A percentile compares a stretch with the other conserved stretches of the same genome.
Conservation (phyloP, 1,139 yeast species). For the Scheffersomyces parashehatae region DNA sequence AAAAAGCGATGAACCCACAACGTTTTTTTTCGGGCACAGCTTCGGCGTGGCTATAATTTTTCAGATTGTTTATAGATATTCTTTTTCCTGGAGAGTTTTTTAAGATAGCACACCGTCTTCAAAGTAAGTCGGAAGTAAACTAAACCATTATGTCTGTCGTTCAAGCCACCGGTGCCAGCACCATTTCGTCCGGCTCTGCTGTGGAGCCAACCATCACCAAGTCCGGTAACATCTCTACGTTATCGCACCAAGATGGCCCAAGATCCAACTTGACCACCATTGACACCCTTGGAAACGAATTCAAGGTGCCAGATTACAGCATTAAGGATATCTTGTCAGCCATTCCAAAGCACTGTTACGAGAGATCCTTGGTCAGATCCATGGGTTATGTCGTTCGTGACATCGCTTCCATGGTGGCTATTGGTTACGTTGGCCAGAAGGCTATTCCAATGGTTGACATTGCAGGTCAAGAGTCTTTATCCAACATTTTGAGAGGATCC, state of each 20-base stretch:
- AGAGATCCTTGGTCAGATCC: slow-evolving; percentile 51
- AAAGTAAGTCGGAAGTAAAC: not conserved
- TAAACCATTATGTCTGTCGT: slow-evolving; percentile 7
- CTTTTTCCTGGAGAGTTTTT: too few species aligned
- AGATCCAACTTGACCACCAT: slow-evolving; percentile 37
- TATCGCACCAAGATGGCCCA: slow-evolving; percentile 15
- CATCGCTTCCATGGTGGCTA: slow-evolving; percentile 40
- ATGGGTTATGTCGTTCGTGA: slow-evolving; percentile 62
- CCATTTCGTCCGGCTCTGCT: slow-evolving; percentile 3
- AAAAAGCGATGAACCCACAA: too few species aligned
- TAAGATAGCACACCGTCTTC: too few species aligned
- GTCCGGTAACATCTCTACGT: slow-evolving; percentile 33
- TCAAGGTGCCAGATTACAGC: slow-evolving; percentile 61
- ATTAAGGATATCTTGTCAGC: slow-evolving; percentile 62
- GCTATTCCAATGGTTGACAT: slow-evolving; percentile 48
- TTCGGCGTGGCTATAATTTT: too few species aligned
- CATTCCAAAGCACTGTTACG: slow-evolving; percentile 64
- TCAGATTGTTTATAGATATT: too few species aligned
- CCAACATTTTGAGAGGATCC: slow-evolving; percentile 43
- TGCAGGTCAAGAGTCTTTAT: slow-evolving; percentile 30
- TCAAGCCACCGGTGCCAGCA: slow-evolving; percentile 1
- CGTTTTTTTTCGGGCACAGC: too few species aligned
- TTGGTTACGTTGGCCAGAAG: slow-evolving; percentile 49
- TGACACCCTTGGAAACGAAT: slow-evolving; percentile 57
- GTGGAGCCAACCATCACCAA: slow-evolving; percentile 19